Conservation (phyloP, 139 green algal species). For the Micractinium conductrix region DNA sequence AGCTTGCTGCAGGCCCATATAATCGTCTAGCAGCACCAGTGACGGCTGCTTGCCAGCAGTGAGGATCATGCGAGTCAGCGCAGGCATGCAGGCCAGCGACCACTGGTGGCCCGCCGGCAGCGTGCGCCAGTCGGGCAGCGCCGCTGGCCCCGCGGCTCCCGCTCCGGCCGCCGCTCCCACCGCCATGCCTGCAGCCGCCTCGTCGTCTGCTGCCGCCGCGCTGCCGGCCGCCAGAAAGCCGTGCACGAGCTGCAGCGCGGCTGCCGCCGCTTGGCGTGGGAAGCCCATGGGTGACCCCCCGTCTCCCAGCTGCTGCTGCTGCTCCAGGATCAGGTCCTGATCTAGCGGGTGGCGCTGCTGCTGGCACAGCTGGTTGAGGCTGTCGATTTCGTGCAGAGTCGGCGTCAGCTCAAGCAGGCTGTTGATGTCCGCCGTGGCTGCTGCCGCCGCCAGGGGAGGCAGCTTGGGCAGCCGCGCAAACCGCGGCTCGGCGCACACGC, state of each 20-base stretch:
- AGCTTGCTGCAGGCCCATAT: not conserved
- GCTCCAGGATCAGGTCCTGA: no score
- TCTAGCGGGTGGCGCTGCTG: no score
- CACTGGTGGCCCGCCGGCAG: constrained; percentile 16
- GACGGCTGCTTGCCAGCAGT: no score
- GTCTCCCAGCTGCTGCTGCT: not conserved
- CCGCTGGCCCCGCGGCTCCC: not conserved
- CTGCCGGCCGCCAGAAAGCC: not conserved
- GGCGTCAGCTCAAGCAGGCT: not conserved
- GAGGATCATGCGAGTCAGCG: not conserved
- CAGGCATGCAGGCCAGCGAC: constrained; percentile 9
- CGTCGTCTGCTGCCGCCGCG: not conserved
- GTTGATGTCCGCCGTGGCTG: not conserved
- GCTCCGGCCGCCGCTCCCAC: not conserved
- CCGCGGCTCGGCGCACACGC: no score
- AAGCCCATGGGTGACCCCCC: not conserved
- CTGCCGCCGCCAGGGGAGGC: not conserved
- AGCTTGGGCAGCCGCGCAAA: not conserved
- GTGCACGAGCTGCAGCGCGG: not conserved
- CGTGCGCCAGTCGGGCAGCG: not conserved
- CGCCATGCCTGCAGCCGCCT: no score
- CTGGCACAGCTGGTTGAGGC: not conserved
- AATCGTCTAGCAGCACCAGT: not conserved
- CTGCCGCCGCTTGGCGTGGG: not conserved
- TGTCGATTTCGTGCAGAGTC: not conserved